A percentile compares a stretch with the other conserved stretches of the same genome.
These are phyloP conservation scores for Prunella vulgaris DNA, from an alignment of 257 asterid genomes.

Conservation along the genomic window DNA sequence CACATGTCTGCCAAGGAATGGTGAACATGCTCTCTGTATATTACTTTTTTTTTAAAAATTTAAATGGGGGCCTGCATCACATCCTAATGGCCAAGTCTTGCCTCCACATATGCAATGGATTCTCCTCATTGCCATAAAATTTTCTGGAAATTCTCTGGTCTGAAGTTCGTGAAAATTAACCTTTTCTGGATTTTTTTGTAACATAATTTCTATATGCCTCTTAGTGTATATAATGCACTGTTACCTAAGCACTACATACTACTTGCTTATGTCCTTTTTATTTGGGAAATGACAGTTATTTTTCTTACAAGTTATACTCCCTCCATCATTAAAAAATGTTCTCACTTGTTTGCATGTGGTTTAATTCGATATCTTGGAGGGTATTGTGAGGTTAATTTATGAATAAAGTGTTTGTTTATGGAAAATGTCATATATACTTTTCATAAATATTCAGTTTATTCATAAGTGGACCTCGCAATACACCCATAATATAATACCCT, in stretches of 20 bases:
- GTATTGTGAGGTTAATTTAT: no score
- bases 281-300: neutral
- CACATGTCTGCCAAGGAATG: no score
- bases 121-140: neutral
- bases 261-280: neutral
- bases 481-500: no score
- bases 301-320: no score
- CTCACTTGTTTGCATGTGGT: no score
- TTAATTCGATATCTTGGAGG: no score
- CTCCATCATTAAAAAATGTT: no score
- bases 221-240: neutral
- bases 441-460: no score
- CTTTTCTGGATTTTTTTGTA: neutral
- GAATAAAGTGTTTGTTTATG: no score
- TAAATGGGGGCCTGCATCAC: neutral
- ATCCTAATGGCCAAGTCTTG: neutral
- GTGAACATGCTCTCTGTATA: neutral
- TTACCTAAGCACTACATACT: neutral
- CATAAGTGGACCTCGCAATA: no score
- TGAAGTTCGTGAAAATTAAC: neutral
- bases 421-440: no score
- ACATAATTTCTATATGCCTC: neutral
- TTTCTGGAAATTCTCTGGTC: neutral
- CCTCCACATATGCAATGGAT: neutral
- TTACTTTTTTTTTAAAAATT: no score